Base-by-base conservation (phyloP, 345 rosid genomes). In the Combretum micranthum region DNA sequence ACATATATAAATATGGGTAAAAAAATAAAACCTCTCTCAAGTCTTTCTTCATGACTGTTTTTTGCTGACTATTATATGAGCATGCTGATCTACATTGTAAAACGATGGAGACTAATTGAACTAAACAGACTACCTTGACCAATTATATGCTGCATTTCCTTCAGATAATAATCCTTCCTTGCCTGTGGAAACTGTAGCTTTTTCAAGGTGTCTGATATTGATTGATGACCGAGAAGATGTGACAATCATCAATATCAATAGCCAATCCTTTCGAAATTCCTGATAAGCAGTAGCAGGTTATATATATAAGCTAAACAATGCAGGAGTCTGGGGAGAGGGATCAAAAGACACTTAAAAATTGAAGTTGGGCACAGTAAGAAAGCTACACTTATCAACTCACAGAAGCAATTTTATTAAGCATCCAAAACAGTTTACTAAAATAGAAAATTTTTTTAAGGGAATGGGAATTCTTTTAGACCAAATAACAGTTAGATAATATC, bases 171-270 rank as follows among this genome's bases (percentile, higher is more conserved):
- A 79, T 15, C 99, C 99, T 77, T 93, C 99, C 76, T 93, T 93
- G 68, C 99, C 99, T 0, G 99, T 93, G 59, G 99, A 93, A 73
- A 93, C 85, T 26, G 99, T 89, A 64, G 99, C 99, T 72, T 93
- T 93, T 75, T 93, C 99, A 79, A 93, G 64, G 69, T 93, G 99
- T 71, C 96, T 82, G 70, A 93, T 90, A 77, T 83, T 93, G 69
- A 93, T 85, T 20, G 95, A 87, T 64, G 99, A 89, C 56, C 97
- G 82, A 45, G 99, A 80, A 53, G 99, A 93, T 52, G 99, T 93
- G 65, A 89, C 99, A 70, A 89, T 82, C 96, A 89, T 85, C 85
- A 93, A 77, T 72, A 93, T 82, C 44, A 82, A 85, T 70, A 93
- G 51, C 99, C 99, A 93, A 74, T 87, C 92, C 77, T 87, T 93